Percentiles rank a stretch among this genome's conserved stretches.
phyloP scores from a whole-genome alignment of 2,329 filamentous ascomycete genomes.

The Capronia americana region DNA sequence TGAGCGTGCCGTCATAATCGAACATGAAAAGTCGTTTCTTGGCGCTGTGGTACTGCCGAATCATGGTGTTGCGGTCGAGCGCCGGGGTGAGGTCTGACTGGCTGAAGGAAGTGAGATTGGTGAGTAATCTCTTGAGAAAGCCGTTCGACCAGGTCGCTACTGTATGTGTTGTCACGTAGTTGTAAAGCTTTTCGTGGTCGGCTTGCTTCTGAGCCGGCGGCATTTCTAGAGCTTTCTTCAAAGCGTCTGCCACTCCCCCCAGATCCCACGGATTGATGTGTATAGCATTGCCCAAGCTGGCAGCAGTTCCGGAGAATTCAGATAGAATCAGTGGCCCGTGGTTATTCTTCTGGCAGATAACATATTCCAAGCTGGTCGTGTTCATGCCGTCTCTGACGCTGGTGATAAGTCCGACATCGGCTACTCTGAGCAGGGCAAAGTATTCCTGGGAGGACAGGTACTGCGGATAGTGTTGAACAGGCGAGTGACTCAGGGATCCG shows the following conservation, averaged over 20 bases:
- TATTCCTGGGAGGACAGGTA: conserved; percentile 91
- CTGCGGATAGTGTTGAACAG: conserved; percentile 93
- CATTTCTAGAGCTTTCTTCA: conserved; percentile 83
- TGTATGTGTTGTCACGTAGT: conserved; percentile 83
- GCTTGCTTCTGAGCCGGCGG: conserved; percentile 66
- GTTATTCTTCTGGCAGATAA: conserved; percentile 86
- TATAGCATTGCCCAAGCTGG: conserved; percentile 81
- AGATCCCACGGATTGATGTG: conserved; percentile 98
- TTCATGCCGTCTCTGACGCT: conserved; percentile 98
- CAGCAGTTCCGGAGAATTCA: conserved; percentile 93
- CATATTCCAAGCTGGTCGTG: conserved; percentile 92
- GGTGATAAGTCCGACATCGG: conserved; percentile 91
- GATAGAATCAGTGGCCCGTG: conserved; percentile 91
- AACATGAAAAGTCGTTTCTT: conserved; percentile 93
- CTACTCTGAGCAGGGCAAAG: conserved; percentile 87
- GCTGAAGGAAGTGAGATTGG: conserved; percentile 78
- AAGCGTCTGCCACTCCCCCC: conserved; percentile 79
- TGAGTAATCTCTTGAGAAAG: conserved; percentile 78
- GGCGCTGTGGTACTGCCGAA: conserved; percentile 75
- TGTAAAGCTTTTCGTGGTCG: conserved; percentile 78
- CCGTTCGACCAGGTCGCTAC: conserved; percentile 85
- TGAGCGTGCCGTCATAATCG: conserved; percentile 96
- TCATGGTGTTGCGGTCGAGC: conserved; percentile 75
- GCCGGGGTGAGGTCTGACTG: conserved; percentile 78
- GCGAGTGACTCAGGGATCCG: conserved; percentile 85